Conservation (phyloP, 1,284 basidiomycete genomes). For the Sporisorium iseilematis-ciliati region DNA sequence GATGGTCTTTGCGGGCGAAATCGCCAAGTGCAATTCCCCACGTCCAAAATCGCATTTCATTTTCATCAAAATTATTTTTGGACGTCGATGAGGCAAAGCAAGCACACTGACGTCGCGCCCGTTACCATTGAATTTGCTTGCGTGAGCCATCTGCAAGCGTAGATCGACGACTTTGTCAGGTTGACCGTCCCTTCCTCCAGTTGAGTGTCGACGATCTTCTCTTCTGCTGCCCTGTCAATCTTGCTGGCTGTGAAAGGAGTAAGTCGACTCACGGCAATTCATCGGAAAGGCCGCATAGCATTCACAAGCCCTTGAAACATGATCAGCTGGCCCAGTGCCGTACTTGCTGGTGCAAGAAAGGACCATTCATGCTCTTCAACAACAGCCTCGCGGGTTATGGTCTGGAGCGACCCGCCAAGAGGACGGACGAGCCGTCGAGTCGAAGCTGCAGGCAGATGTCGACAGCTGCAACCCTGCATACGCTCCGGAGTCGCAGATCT, state of each 20-base stretch:
- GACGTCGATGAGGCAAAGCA: not conserved
- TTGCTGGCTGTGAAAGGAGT: not conserved
- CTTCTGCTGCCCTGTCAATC: not conserved
- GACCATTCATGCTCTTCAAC: too few relatives aligned
- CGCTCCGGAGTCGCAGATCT: not conserved
- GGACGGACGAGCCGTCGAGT: not conserved
- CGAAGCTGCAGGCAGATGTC: not conserved
- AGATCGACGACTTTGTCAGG: conserved; percentile 19
- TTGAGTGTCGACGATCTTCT: not conserved
- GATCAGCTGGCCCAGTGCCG: not conserved
- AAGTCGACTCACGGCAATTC: not conserved
- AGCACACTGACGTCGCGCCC: conserved; percentile 11
- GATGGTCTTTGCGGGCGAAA: not conserved
- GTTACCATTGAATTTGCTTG: conserved; percentile 14
- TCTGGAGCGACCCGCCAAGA: not conserved
- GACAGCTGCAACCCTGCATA: conserved; percentile 1
- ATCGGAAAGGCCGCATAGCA: too few relatives aligned
- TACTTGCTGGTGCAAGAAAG: not conserved
- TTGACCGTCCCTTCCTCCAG: not conserved
- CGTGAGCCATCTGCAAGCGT: conserved; percentile 36
- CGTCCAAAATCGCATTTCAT: conserved; percentile 8
- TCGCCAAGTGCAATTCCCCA: conserved; percentile 6
- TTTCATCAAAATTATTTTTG: not conserved
- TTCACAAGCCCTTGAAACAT: not conserved
- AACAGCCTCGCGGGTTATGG: too few relatives aligned